Base-by-base conservation (phyloP, 257 asterid species). In the Nicotiana sylvestris region DNA sequence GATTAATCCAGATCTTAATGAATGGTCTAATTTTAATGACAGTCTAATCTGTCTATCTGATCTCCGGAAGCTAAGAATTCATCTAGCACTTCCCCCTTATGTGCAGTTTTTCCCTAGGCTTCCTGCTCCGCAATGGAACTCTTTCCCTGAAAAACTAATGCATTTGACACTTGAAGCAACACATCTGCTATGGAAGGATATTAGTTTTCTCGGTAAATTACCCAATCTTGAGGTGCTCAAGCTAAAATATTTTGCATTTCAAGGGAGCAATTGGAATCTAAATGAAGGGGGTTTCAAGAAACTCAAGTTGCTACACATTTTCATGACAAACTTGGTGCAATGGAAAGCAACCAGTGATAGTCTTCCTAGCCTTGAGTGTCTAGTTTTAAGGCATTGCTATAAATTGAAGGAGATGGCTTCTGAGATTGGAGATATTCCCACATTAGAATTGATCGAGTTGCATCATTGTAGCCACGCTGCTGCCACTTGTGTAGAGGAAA, bases 181-280 rank as follows among this genome's bases (percentile, higher is more conserved):
- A 12, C 58, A 16, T 29, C 21, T 64, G n/a, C 13, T 64, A 11
- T 64, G 68, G 68, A 18, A 64, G 68, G 68, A 64, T 29, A 64
- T 64, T 13, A 64, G 3, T n/a, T 6, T 18, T 6, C 68, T 64
- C n/a, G 68, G 32, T 64, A 64, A 29, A 12, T 27, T 86, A 74
- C 88, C 86, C 9, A 67, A 83, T 64, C 85, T 86, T 9, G 46
- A 83, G 66, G 83, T 81, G 18, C 83, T 86, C 25, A 66, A 81
- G 35, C 27, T 83, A 74, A 67, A 39, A 60, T 13, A 39, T 1
- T 10, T 27, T 9, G 61, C 74, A 2, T 67, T 35, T 27, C 27
- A 58, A 83, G 84, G 5, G 32, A 9, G 9, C 18, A 58, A 33
- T 86, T 86, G 87, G 81, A 77, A 69, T 66, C 83, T 67, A 5